A percentile compares a stretch with the other conserved stretches of the same genome.
phyloP scores from a whole-genome alignment of 2,329 filamentous ascomycete species.

The Epichloe aotearoae region DNA sequence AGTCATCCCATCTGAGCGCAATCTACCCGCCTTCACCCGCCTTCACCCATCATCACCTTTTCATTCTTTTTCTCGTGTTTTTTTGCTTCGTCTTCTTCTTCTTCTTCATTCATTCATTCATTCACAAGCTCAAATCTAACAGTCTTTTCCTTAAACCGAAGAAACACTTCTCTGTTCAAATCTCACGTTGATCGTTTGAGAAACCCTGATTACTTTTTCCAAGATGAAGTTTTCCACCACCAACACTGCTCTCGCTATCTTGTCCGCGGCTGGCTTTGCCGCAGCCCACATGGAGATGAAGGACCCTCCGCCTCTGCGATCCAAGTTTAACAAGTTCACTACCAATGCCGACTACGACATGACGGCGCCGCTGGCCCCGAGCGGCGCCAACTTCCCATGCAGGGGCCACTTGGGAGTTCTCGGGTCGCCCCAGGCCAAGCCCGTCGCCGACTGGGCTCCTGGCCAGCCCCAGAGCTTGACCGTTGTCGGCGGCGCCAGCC shows the following conservation, averaged over 20 bases:
- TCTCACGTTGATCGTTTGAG: background rate
- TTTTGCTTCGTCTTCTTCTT: background rate
- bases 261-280: constrained; percentile 29
- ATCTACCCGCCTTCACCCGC: background rate
- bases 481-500: constrained; percentile 47
- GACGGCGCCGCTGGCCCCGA: constrained; percentile 48
- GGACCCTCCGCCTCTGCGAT: constrained; percentile 37
- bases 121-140: background rate
- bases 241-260: constrained; percentile 22
- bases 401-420: constrained; percentile 47
- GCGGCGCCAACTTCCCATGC: constrained; percentile 60
- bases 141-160: background rate
- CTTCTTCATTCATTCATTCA: background rate
- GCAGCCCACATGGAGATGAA: constrained; percentile 45
- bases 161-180: background rate
- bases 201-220: background rate
- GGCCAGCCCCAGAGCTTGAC: constrained; percentile 51
- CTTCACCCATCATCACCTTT: background rate
- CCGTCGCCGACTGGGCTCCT: constrained; percentile 47
- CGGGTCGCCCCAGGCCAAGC: constrained; percentile 33
- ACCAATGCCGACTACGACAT: constrained; percentile 55
- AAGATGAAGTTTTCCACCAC: constrained; percentile 27
- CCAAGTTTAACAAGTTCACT: constrained; percentile 37
- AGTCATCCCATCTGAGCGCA: background rate
- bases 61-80: background rate